A percentile compares a stretch with the other conserved stretches of the same genome.
These are phyloP conservation scores for Kodamaea sagamina DNA, from an alignment of 805 yeast species.

Conservation along the genomic window DNA sequence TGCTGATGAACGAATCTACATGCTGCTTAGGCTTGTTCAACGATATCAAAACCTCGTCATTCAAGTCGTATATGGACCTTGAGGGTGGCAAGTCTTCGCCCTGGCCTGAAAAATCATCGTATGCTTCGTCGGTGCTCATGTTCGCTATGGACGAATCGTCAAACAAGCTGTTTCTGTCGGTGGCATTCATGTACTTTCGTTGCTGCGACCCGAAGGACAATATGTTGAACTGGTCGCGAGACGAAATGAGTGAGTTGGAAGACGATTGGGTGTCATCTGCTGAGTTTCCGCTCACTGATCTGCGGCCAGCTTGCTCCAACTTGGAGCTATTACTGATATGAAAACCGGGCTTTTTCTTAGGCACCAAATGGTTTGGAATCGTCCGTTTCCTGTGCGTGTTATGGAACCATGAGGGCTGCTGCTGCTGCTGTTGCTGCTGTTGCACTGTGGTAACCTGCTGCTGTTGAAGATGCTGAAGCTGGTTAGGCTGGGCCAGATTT, in stretches of 20 bases:
- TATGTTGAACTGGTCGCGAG: slow-evolving; percentile 32
- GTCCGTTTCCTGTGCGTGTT: slow-evolving; percentile 33
- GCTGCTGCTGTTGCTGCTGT: slow-evolving; percentile 9
- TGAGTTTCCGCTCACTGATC: slow-evolving; percentile 8
- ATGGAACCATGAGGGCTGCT: slow-evolving; percentile 40
- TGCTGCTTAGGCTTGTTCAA: slow-evolving; percentile 37
- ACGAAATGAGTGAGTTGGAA: slow-evolving; percentile 13
- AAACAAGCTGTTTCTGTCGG: slow-evolving; percentile 22
- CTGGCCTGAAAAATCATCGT: slow-evolving; percentile 25
- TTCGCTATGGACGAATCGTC: slow-evolving; percentile 27
- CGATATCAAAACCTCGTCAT: slow-evolving; percentile 42
- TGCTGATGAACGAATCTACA: slow-evolving; percentile 43
- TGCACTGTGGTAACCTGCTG: slow-evolving; percentile 2
- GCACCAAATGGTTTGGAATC: slow-evolving; percentile 44
- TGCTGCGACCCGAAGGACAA: slow-evolving; percentile 37
- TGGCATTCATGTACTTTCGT: slow-evolving; percentile 20
- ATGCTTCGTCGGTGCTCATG: slow-evolving; percentile 25
- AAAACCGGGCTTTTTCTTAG: slow-evolving; percentile 43
- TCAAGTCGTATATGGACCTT: slow-evolving; percentile 51
- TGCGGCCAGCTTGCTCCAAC: slow-evolving; percentile 13
- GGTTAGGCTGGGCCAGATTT: neutral
- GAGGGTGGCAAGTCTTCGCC: slow-evolving; percentile 52
- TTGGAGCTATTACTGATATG: slow-evolving; percentile 31
- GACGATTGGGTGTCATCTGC: slow-evolving; percentile 11
- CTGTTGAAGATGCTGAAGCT: slow-evolving; percentile 5